Conservation (phyloP, 192 early-diverging fungal species). For the Oehlia diaphana region DNA sequence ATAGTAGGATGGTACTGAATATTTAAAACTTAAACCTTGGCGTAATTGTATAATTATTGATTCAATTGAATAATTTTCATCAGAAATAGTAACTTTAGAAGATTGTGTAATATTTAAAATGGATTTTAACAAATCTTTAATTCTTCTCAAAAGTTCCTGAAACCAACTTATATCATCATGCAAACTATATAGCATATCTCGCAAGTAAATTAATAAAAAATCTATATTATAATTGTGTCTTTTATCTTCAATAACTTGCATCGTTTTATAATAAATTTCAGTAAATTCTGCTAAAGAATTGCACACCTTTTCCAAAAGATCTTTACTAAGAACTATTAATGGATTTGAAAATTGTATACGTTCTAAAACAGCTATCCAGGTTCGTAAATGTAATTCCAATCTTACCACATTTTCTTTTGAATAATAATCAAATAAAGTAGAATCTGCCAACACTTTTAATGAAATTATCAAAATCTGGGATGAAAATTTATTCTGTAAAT, state of each 20-base stretch:
- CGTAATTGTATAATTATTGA: too few species aligned
- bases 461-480: background rate
- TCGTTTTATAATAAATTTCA: background rate
- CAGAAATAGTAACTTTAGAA: too few species aligned
- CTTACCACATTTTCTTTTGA: background rate
- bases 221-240: constrained; percentile 1
- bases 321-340: background rate
- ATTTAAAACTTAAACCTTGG: too few species aligned
- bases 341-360: background rate
- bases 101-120: background rate
- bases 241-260: background rate
- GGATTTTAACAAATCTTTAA: background rate
- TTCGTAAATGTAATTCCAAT: constrained; percentile 7
- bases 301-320: background rate
- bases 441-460: background rate
- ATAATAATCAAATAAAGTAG: background rate
- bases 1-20: too few species aligned
- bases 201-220: constrained; percentile 19
- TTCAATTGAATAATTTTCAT: too few species aligned
- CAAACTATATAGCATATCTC: background rate
- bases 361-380: background rate
- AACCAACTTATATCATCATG: background rate
- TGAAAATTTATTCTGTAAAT: background rate
- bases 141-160: background rate
- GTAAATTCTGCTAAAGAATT: background rate